Evolutionary conservation across 2,329 filamentous ascomycete genomes (phyloP).

Genomic region (Gyromitra esculenta): DNA sequence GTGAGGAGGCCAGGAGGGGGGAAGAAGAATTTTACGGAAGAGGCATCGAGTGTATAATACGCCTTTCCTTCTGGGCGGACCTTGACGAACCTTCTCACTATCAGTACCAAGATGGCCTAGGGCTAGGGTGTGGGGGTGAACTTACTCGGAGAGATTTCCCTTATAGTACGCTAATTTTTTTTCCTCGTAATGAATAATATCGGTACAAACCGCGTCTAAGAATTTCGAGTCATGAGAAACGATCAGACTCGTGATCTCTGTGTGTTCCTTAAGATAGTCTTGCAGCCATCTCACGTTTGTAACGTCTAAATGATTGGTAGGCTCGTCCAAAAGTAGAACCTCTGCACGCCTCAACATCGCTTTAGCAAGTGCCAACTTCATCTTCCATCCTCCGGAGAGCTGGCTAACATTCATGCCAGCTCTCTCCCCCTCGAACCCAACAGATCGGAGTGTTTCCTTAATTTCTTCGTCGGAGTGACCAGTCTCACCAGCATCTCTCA

Average conservation of each 20-base stretch:
- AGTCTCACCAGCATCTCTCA: slow-evolving; percentile 59
- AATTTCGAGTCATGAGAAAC: slow-evolving; percentile 99
- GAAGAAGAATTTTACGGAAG: slow-evolving; percentile 96
- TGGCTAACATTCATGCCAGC: slow-evolving; percentile 92
- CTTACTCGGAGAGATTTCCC: slow-evolving; percentile 64
- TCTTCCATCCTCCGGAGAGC: slow-evolving; percentile 98
- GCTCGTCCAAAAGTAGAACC: slow-evolving; percentile 94
- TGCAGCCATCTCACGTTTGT: slow-evolving; percentile 96
- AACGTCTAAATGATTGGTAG: slow-evolving; percentile 98
- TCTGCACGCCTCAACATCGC: slow-evolving; percentile 98
- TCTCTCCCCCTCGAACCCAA: slow-evolving; percentile 92
- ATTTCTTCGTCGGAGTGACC: slow-evolving; percentile 68
- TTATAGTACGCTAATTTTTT: slow-evolving; percentile 80
- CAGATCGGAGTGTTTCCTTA: slow-evolving; percentile 82
- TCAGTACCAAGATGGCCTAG: slow-evolving; percentile 32
- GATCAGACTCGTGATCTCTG: slow-evolving; percentile 95
- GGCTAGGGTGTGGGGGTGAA: background rate
- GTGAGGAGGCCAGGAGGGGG: slow-evolving; percentile 91
- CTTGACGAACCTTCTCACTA: slow-evolving; percentile 74
- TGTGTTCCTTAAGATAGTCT: slow-evolving; percentile 93
- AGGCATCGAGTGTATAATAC: slow-evolving; percentile 94
- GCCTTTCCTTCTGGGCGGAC: slow-evolving; percentile 93
- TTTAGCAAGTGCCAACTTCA: slow-evolving; percentile 95
- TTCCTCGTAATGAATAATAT: slow-evolving; percentile 98
- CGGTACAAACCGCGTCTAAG: slow-evolving; percentile 95